A percentile compares a stretch with the other conserved stretches of the same genome.
Evolutionary conservation across 345 rosid genomes (phyloP).

Genomic region (Draba incana): DNA sequence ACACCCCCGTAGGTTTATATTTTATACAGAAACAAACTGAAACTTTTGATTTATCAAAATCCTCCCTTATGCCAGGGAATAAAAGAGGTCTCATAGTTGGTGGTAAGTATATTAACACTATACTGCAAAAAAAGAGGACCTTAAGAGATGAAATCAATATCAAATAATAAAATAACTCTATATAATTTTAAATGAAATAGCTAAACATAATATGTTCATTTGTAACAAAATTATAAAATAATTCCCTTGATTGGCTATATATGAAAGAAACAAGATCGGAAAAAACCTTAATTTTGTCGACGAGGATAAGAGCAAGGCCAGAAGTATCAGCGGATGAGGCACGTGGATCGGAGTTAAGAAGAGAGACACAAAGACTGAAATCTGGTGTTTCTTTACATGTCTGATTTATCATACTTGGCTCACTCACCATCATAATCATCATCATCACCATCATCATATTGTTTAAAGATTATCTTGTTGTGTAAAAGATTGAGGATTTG

Average conservation of each 20-base stretch:
- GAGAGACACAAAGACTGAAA: slow-evolving; percentile 47
- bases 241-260: not conserved
- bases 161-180: not conserved
- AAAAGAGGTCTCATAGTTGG: not conserved
- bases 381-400: slow-evolving; percentile 50
- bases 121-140: slow-evolving; percentile 2
- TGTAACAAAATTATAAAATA: no score
- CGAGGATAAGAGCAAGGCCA: slow-evolving; percentile 47
- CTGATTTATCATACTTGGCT: slow-evolving; percentile 30
- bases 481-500: slow-evolving; percentile 1
- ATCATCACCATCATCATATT: not conserved
- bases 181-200: not conserved
- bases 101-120: no score
- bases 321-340: slow-evolving; percentile 45
- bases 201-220: no score
- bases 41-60: not conserved
- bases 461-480: slow-evolving; percentile 1
- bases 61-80: not conserved
- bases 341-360: slow-evolving; percentile 50
- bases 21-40: not conserved
- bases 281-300: slow-evolving; percentile 41
- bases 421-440: slow-evolving; percentile 26
- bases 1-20: not conserved
- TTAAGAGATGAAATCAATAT: not conserved
- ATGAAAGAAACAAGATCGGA: slow-evolving; percentile 7